phyloP scores from a whole-genome alignment of 2,329 filamentous ascomycete genomes.

The Xylaria multiplex region DNA sequence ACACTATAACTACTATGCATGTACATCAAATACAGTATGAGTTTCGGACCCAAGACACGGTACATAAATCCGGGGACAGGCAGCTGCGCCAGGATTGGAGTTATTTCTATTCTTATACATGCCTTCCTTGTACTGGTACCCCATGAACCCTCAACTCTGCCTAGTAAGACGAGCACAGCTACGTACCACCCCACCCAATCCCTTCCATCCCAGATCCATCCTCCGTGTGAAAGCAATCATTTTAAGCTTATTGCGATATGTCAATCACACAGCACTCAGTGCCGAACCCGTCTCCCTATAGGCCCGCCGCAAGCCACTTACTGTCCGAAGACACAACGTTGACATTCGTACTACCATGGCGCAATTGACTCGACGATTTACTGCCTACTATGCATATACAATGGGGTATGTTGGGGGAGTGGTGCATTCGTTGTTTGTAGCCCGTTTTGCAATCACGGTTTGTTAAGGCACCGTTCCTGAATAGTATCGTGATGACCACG shows the following conservation, averaged over 20 bases:
- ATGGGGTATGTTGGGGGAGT: too few species aligned
- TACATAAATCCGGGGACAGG: constrained; percentile 26
- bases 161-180: constrained; percentile 7
- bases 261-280: constrained; percentile 4
- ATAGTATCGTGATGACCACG: background rate
- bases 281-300: constrained; percentile 19
- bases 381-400: too few species aligned
- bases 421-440: too few species aligned
- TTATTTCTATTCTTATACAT: constrained; percentile 35
- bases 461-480: too few species aligned
- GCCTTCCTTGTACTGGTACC: constrained; percentile 23
- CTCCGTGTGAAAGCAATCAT: constrained; percentile 10
- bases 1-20: too few species aligned
- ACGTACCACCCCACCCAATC: constrained; percentile 13
- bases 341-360: too few species aligned
- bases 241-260: constrained; percentile 34
- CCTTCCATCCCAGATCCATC: background rate
- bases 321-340: too few species aligned
- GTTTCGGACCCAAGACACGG: background rate
- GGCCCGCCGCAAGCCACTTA: constrained; percentile 5
- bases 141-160: background rate
- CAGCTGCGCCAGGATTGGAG: constrained; percentile 19
- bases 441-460: too few species aligned
- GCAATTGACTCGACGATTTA: too few species aligned
- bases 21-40: constrained; percentile 1